Conservation (phyloP, 257 asterid species). For the Nicotiana paniculata region DNA sequence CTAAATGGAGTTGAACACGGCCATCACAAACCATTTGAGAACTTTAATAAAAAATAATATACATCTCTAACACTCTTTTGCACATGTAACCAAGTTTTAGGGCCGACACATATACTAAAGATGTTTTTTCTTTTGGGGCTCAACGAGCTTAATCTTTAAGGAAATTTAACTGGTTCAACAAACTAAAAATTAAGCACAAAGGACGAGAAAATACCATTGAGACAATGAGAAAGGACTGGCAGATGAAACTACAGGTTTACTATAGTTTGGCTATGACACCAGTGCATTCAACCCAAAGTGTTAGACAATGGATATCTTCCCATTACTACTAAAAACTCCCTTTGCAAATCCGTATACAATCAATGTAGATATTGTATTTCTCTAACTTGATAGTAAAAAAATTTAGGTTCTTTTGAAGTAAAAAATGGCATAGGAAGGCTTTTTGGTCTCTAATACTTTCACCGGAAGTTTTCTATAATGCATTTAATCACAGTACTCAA, state of each 20-base stretch:
- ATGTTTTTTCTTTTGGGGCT: neutral
- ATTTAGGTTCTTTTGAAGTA: neutral
- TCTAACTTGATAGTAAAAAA: neutral
- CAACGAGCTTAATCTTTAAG: neutral
- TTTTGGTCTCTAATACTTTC: neutral
- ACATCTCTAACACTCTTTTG: neutral
- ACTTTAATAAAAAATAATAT: neutral
- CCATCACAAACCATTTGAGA: neutral
- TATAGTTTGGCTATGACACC: neutral
- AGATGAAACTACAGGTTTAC: neutral
- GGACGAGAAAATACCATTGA: neutral
- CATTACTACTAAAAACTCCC: neutral
- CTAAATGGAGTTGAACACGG: neutral
- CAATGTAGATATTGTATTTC: neutral
- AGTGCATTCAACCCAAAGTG: neutral
- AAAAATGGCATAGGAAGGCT: neutral
- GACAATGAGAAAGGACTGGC: neutral
- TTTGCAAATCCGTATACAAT: neutral
- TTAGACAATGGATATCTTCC: neutral
- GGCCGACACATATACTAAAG: neutral
- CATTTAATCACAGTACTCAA: neutral
- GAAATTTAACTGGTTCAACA: neutral
- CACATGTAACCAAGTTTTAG: neutral
- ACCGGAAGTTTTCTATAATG: no score
- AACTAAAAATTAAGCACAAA: neutral